Evolutionary conservation across 2,329 filamentous ascomycete species (phyloP), one percentile per base, ranked within the genome.

Genomic region (Didymella sp.): DNA sequence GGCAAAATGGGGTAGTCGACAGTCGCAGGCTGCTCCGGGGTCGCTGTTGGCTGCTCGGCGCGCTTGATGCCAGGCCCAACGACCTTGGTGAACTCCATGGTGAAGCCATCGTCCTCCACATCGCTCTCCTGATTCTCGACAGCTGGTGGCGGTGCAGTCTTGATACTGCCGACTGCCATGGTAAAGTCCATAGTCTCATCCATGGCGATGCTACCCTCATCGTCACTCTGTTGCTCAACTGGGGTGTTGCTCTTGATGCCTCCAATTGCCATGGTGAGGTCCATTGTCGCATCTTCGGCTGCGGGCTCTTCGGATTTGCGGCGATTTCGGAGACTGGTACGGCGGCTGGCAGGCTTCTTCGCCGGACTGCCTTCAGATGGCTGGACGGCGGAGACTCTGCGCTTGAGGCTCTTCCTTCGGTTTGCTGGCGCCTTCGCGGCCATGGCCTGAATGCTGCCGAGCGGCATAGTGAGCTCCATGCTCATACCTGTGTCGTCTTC

Each of bases 391-490:
- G 79, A 79, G 0, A 78, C 77, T 43, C 76, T 71, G 47, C 79
- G 71, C 68, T 82, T 82, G 48, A 79, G 74, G 46, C 76, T 77
- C 61, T 69, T 76, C 52, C 67, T 71, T 40, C 63, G 68, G 53
- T 61, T 73, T n/a, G 51, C 57, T 43, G 66, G 60, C 31, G 69
- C 62, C 22, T 70, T 71, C 7, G 61, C 54, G 25, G 58, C 59
- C 51, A 66, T 66, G 24, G 72, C 64, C 27, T 82, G 73, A 48
- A 84, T 82, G 51, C 78, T 79, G 19, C 84, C 84, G 41, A 85
- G 76, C 17, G 81, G 81, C 62, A 81, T 79, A 2, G 84, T 86
- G 44, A 86, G 77, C 42, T 86, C 84, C 83, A 85, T 81, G 25
- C 79, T 82, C 60, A 79, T 78, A 44, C 48, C 54, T 24, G 54